Evolutionary conservation across 1,139 yeast genomes (phyloP).

Genomic region (Yamadazyma triangularis): DNA sequence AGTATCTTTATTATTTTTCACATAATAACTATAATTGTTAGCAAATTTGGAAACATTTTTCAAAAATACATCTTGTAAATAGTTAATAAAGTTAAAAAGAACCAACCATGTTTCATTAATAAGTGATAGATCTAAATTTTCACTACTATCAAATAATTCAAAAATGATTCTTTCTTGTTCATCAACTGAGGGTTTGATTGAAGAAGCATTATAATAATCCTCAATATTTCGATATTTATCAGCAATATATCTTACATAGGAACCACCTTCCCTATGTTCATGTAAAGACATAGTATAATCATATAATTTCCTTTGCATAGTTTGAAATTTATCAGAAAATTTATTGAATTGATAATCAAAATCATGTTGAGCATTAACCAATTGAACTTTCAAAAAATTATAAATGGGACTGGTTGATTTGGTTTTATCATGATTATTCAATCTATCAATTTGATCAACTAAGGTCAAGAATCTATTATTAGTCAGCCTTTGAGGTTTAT

Average conservation of each 20-base stretch:
- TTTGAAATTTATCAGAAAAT: constrained; percentile 29
- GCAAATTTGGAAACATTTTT: constrained; percentile 31
- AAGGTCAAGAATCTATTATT: constrained; percentile 32
- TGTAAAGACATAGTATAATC: constrained; percentile 35
- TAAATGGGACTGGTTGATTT: constrained; percentile 23
- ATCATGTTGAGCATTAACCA: constrained; percentile 30
- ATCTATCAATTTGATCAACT: constrained; percentile 37
- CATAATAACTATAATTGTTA: constrained; percentile 35
- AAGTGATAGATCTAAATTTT: constrained; percentile 39
- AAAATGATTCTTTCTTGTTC: constrained; percentile 26
- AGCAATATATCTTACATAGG: constrained; percentile 34
- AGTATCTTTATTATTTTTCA: constrained; percentile 17
- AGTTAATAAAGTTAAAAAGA: constrained; percentile 32
- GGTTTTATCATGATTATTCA: constrained; percentile 15
- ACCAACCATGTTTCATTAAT: constrained; percentile 46
- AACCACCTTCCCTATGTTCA: constrained; percentile 31
- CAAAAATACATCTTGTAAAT: constrained; percentile 29
- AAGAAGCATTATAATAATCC: constrained; percentile 29
- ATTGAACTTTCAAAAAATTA: constrained; percentile 34
- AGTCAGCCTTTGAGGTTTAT: constrained; percentile 10
- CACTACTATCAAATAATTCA: constrained; percentile 36
- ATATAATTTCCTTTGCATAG: constrained; percentile 35
- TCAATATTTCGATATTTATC: constrained; percentile 38
- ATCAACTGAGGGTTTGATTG: constrained; percentile 16
- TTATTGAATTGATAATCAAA: constrained; percentile 34